phyloP scores from a whole-genome alignment of 768 basidiomycete species.

The Serendipita sp. region DNA sequence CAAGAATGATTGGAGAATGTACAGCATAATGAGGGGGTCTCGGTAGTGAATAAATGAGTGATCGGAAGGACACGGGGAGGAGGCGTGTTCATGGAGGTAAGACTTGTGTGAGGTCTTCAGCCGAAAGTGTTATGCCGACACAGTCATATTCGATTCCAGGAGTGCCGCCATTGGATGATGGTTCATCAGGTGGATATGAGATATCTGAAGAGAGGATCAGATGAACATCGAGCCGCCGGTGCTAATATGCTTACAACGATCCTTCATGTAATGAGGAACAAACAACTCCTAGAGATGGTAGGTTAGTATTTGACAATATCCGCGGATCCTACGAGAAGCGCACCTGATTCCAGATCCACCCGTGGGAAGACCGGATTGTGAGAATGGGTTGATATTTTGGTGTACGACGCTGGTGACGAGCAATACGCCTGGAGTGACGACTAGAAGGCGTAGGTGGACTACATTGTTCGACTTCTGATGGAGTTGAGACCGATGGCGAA shows the following conservation, averaged over 20 bases:
- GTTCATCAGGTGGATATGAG: neutral
- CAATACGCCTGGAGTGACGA: neutral
- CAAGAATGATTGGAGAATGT: neutral
- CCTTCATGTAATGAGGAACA: conserved; percentile 5
- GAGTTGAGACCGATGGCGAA: neutral
- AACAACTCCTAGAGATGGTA: neutral
- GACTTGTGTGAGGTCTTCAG: neutral
- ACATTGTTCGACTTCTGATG: neutral
- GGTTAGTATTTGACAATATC: neutral
- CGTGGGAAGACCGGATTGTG: conserved; percentile 7
- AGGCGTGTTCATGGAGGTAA: conserved; percentile 5
- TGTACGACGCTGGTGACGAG: neutral
- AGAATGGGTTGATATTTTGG: conserved; percentile 7
- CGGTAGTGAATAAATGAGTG: neutral
- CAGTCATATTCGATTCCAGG: neutral
- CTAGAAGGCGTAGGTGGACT: neutral
- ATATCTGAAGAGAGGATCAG: neutral
- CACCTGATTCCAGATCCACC: conserved; percentile 6
- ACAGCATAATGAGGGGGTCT: neutral
- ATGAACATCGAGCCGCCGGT: neutral
- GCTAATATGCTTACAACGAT: neutral
- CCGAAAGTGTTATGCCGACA: neutral
- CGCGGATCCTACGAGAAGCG: neutral
- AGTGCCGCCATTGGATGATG: neutral
- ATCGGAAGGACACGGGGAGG: neutral